Evolutionary conservation across 2,329 filamentous ascomycete species (phyloP).

Genomic region (Myriosclerotinia curreyana): DNA sequence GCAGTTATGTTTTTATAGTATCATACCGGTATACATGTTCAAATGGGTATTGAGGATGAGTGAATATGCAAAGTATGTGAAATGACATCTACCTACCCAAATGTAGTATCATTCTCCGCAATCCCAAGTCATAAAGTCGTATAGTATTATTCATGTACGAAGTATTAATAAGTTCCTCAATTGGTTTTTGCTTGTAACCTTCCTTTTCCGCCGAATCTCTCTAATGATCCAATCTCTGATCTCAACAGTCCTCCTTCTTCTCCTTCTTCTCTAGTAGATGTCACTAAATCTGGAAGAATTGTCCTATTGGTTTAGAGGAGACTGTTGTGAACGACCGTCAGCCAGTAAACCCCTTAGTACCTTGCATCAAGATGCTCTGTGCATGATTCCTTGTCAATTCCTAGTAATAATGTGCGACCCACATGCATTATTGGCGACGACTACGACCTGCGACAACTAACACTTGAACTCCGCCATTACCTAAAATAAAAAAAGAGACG

Average conservation of each 20-base stretch:
- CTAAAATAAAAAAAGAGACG: no score
- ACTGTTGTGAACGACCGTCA: neutral
- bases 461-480: no score
- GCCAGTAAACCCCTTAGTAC: slow-evolving; percentile 2
- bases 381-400: neutral
- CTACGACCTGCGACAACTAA: no score
- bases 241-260: neutral
- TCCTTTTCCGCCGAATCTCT: neutral
- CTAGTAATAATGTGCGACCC: neutral
- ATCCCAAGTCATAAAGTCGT: neutral
- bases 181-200: neutral
- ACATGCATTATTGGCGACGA: slow-evolving; percentile 3
- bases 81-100: neutral
- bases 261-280: neutral
- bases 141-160: neutral
- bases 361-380: slow-evolving; percentile 13
- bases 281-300: slow-evolving; percentile 3
- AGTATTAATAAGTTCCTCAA: no score
- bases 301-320: neutral
- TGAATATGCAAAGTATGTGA: neutral
- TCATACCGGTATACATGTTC: no score
- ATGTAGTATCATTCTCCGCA: neutral
- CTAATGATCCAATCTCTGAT: neutral
- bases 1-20: no score
- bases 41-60: no score